Evolutionary conservation across 2,329 filamentous ascomycete species (phyloP), one percentile per base, ranked within the genome.

Genomic region (Nannizziopsis arthrosporioides): DNA sequence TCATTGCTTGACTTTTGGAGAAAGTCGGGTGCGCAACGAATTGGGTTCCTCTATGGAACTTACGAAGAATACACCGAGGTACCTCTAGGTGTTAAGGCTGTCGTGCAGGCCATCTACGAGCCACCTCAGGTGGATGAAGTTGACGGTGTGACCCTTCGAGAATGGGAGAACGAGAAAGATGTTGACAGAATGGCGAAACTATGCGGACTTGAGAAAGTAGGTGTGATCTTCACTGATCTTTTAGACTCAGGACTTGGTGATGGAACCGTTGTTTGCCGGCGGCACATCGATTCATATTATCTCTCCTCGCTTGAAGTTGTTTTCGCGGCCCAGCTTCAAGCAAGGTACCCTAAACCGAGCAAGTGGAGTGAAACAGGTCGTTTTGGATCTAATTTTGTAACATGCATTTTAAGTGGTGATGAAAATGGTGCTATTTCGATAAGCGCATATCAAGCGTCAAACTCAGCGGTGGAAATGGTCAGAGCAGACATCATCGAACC

Each of bases 101-200:
- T 98, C 1, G 89, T 98, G 0, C 89, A 98, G 68, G 90, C 89
- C 36, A 94, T 98, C 55, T 98, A 95, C 59, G 92, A 98, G 63
- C 86, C 89, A 3, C 92, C 92, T 2, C 92, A 98, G 62, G 71
- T 90, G 32, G 82, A 89, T 57, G 92, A 98, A 66, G 62, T 82
- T 11, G 92, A 98, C 60, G 92, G 92, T 1, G 78, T 96, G 41
- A 89, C 88, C 0, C 70, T 94, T 49, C 80, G 81, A 44, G 76
- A 86, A 0, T 96, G 90, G 86, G 79, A 84, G 30, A 86, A 88
- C 51, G 87, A 94, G 67, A 75, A 81, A 50, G 82, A 86, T 6
- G 73, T 96, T 27, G 84, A 94, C 51, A 77, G 84, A 47, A 73
- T 95, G 5, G 92, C 92, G 19, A 77, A 75, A 52, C 69, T 85